These are phyloP conservation scores for Trichoderma pleuroti DNA, from an alignment of 2,329 filamentous ascomycete species.

Conservation along the genomic window DNA sequence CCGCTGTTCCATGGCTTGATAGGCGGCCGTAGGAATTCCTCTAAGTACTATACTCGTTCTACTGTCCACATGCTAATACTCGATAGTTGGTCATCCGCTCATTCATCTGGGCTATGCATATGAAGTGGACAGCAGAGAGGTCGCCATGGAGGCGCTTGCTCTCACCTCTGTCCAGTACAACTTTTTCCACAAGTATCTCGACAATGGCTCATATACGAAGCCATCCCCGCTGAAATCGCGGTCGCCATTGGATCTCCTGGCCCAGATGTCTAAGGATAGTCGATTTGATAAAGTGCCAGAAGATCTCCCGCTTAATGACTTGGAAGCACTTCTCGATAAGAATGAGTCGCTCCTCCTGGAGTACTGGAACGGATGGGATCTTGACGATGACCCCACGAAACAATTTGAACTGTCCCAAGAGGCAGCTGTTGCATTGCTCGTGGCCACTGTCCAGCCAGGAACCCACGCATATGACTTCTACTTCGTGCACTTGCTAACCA, in stretches of 20 bases:
- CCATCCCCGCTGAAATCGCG: slow-evolving; percentile 57
- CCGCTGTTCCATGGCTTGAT: slow-evolving; percentile 80
- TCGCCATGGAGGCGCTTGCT: slow-evolving; percentile 84
- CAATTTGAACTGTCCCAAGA: slow-evolving; percentile 73
- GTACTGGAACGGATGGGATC: slow-evolving; percentile 86
- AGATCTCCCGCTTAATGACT: slow-evolving; percentile 56
- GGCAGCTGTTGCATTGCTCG: slow-evolving; percentile 57
- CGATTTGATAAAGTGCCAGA: slow-evolving; percentile 66
- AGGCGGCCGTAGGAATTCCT: slow-evolving; percentile 61
- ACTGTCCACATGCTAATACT: slow-evolving; percentile 22
- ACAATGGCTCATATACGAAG: slow-evolving; percentile 67
- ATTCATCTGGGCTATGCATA: slow-evolving; percentile 94
- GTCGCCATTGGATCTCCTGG: slow-evolving; percentile 67
- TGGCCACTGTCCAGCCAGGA: slow-evolving; percentile 56
- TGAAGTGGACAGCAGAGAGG: slow-evolving; percentile 78
- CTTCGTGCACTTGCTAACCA: slow-evolving; percentile 75
- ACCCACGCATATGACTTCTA: slow-evolving; percentile 76
- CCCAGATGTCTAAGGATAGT: slow-evolving; percentile 64
- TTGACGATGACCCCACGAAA: slow-evolving; percentile 61
- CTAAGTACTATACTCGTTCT: neutral
- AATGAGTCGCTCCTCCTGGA: slow-evolving; percentile 70
- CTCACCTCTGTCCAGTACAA: slow-evolving; percentile 59
- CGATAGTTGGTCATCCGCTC: slow-evolving; percentile 78
- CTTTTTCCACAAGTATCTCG: slow-evolving; percentile 63
- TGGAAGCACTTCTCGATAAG: slow-evolving; percentile 64